These are phyloP conservation scores for Candida succiphila DNA, from an alignment of 805 yeast genomes.

Conservation along the genomic window DNA sequence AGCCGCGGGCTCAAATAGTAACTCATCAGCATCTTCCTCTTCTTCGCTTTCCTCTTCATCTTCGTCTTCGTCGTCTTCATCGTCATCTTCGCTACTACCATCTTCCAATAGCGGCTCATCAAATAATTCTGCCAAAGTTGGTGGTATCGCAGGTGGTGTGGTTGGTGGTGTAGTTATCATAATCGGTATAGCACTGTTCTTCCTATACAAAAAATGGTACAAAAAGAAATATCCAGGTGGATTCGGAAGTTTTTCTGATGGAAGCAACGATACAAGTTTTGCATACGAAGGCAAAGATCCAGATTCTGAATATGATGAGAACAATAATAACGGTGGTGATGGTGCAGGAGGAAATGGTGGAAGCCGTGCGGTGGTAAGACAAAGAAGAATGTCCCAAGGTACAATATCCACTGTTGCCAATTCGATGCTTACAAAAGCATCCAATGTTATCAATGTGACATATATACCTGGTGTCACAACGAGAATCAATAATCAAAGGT, in stretches of 20 bases:
- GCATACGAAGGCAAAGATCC: slow-evolving; percentile 15
- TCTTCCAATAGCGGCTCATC: slow-evolving; percentile 2
- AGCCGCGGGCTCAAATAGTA: slow-evolving; percentile 7
- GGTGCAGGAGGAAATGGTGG: slow-evolving; percentile 9
- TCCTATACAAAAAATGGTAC: slow-evolving; percentile 33
- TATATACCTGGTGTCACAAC: slow-evolving; percentile 90
- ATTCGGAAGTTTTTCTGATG: too few relatives aligned
- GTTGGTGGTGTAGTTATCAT: slow-evolving; percentile 45
- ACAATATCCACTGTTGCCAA: slow-evolving; percentile 36
- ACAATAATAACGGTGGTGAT: slow-evolving; percentile 16
- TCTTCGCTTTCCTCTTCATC: background rate
- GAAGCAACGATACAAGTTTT: slow-evolving; percentile 19
- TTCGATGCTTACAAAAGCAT: slow-evolving; percentile 66
- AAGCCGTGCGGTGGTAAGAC: slow-evolving; percentile 3
- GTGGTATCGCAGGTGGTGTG: slow-evolving; percentile 68
- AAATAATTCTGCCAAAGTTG: slow-evolving; percentile 22
- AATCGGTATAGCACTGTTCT: slow-evolving; percentile 24
- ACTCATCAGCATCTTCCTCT: slow-evolving; percentile 3
- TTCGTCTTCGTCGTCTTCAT: slow-evolving; percentile 2
- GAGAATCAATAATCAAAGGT: slow-evolving; percentile 23
- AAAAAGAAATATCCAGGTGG: slow-evolving; percentile 23
- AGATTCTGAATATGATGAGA: slow-evolving; percentile 10
- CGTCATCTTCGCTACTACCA: slow-evolving; percentile 4
- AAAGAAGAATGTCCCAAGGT: slow-evolving; percentile 18
- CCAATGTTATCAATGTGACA: slow-evolving; percentile 84